phyloP scores from a whole-genome alignment of 202 grass and related monocot species.

The Schoenoplectus triqueter region DNA sequence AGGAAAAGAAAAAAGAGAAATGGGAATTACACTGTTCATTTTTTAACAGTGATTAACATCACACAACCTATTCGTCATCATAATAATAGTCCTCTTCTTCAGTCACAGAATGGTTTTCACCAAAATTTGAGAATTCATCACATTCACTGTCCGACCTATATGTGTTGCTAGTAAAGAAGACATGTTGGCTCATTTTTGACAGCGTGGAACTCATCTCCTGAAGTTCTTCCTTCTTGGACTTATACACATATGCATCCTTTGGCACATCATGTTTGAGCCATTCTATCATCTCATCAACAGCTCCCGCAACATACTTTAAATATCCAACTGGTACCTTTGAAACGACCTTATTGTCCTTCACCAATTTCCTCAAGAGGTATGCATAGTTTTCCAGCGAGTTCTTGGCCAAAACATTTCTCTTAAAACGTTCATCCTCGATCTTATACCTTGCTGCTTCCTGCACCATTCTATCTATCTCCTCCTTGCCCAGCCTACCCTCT shows the following conservation, averaged over 20 bases:
- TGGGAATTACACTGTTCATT: too few relatives aligned
- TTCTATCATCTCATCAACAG: neutral
- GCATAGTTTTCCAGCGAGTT: neutral
- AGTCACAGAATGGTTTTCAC: neutral
- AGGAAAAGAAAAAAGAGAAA: too few relatives aligned
- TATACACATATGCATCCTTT: neutral
- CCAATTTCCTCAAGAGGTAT: conserved; percentile 2
- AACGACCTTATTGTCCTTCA: neutral
- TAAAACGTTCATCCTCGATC: conserved; percentile 3
- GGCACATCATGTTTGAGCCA: conserved; percentile 5
- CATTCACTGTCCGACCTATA: neutral
- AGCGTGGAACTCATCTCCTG: neutral
- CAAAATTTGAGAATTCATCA: neutral
- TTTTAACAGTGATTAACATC: too few relatives aligned
- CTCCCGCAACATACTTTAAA: neutral
- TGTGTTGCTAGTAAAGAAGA: neutral
- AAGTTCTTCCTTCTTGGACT: neutral
- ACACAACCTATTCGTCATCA: neutral
- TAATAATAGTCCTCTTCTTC: neutral
- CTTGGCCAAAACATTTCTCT: neutral
- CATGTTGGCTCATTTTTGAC: neutral
- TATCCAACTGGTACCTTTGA: neutral
- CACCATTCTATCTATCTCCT: conserved; percentile 28
- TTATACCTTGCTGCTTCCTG: neutral
- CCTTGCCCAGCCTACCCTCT: neutral